Percentiles rank a stretch among this genome's conserved stretches.
Evolutionary conservation across 108 stramenopile species (phyloP).

Genomic region (Skeletonema grethae): DNA sequence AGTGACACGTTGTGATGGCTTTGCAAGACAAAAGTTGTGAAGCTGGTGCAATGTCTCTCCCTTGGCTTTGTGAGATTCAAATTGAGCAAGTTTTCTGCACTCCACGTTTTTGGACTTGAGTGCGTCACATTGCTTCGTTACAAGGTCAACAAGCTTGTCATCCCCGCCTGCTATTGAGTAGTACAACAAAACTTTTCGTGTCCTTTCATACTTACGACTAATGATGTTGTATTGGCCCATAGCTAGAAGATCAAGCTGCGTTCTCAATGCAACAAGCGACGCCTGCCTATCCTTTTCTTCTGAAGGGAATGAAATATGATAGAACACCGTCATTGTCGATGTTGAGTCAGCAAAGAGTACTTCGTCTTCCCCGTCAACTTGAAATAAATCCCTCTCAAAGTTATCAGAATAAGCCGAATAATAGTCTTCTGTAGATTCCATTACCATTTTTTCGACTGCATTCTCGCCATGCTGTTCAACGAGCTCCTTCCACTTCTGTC

Average conservation of each 20-base stretch:
- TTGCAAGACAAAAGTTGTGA: constrained; percentile 33
- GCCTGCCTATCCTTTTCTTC: constrained; percentile 18
- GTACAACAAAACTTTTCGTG: constrained; percentile 36
- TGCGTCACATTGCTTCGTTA: constrained; percentile 28
- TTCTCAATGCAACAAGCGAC: constrained; percentile 28
- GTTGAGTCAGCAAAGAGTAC: constrained; percentile 10
- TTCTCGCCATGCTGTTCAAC: constrained; percentile 30
- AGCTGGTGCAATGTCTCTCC: constrained; percentile 45
- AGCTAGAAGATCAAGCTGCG: constrained; percentile 40
- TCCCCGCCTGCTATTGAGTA: constrained; percentile 36
- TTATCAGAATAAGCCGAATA: constrained; percentile 30
- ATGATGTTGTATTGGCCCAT: constrained; percentile 46
- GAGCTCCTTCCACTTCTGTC: constrained; percentile 40
- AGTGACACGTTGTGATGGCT: constrained; percentile 36
- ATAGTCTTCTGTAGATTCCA: constrained; percentile 24
- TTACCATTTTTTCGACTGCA: constrained; percentile 39
- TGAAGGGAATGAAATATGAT: constrained; percentile 37
- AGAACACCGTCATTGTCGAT: constrained; percentile 36
- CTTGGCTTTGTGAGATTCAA: constrained; percentile 24
- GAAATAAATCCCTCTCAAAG: neutral
- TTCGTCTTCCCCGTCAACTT: constrained; percentile 16
- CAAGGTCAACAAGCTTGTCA: constrained; percentile 15
- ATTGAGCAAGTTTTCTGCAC: constrained; percentile 28
- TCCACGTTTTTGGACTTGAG: constrained; percentile 16
- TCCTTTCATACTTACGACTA: constrained; percentile 25